These are phyloP conservation scores for Cutaneotrichosporon dermatis DNA, from an alignment of 1,284 basidiomycete species.

Conservation along the genomic window DNA sequence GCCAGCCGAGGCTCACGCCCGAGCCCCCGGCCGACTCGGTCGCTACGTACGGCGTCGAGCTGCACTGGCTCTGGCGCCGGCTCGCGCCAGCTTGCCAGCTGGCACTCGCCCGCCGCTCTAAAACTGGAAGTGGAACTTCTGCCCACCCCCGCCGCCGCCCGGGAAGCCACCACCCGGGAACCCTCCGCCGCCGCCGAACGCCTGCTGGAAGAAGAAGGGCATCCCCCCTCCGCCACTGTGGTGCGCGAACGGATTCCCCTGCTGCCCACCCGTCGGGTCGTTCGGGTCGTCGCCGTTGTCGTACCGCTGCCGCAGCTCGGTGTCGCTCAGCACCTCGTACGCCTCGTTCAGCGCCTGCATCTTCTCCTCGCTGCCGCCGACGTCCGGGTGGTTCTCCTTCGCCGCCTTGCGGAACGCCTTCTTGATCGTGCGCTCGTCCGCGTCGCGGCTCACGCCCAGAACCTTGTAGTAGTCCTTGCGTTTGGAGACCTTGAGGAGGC, in stretches of 20 bases:
- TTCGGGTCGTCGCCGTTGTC: conserved; percentile 97
- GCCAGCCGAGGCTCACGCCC: no score
- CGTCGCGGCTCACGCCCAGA: conserved; percentile 75
- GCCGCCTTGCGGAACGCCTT: conserved; percentile 85
- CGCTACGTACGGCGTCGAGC: no score
- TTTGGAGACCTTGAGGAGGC: conserved; percentile 79
- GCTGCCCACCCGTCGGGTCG: conserved; percentile 66
- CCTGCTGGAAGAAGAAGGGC: conserved; percentile 53
- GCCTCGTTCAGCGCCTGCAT: conserved; percentile 81
- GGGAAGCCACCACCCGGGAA: conserved; percentile 22
- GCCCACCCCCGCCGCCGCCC: conserved; percentile 31
- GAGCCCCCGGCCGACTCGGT: no score
- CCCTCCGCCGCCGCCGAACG: conserved; percentile 32
- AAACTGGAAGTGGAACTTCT: conserved; percentile 49
- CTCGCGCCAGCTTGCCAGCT: no score
- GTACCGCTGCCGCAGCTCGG: conserved; percentile 75
- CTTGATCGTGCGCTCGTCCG: conserved; percentile 81
- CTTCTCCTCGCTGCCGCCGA: conserved; percentile 87
- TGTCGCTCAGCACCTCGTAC: conserved; percentile 32
- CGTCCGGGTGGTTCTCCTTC: conserved; percentile 87
- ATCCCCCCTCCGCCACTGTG: conserved; percentile 51
- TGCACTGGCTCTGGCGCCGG: no score
- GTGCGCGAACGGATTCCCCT: conserved; percentile 50
- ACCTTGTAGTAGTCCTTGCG: conserved; percentile 98
- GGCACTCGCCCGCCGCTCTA: neutral